Percentiles rank a stretch among this genome's conserved stretches.
Conservation (phyloP, 768 basidiomycete genomes). For the Leccinellum rugosiceps region DNA sequence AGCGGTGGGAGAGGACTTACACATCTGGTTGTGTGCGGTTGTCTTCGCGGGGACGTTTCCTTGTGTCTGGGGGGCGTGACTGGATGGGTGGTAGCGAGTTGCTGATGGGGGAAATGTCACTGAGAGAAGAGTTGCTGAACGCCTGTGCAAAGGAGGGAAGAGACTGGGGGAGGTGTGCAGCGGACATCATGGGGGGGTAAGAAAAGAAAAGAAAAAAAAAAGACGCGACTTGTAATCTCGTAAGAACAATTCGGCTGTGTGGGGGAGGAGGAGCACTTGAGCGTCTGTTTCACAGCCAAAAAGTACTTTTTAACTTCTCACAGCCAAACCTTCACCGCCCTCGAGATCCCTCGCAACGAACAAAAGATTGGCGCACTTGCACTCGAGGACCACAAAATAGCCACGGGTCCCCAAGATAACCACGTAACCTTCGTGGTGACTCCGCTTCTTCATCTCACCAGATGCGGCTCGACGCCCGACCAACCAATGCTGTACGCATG, state of each 20-base stretch:
- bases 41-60: constrained; percentile 48
- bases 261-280: background rate
- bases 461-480: background rate
- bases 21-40: constrained; percentile 32
- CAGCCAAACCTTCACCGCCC: background rate
- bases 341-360: background rate
- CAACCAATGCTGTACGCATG: background rate
- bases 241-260: background rate
- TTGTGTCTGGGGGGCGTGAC: constrained; percentile 25
- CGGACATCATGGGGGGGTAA: constrained; percentile 42
- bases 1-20: constrained; percentile 36
- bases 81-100: constrained; percentile 71
- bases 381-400: too few relatives aligned
- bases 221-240: background rate
- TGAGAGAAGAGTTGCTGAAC: constrained; percentile 58
- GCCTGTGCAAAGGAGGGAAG: constrained; percentile 80
- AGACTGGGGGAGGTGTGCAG: constrained; percentile 43
- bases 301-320: background rate
- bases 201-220: constrained; percentile 9
- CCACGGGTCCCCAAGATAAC: background rate
- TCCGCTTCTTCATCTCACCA: background rate
- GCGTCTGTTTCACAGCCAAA: background rate
- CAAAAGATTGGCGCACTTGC: background rate
- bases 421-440: background rate
- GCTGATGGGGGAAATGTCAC: constrained; percentile 44